These are phyloP conservation scores for Boletus fagicola DNA, from an alignment of 768 basidiomycete genomes.

Conservation along the genomic window DNA sequence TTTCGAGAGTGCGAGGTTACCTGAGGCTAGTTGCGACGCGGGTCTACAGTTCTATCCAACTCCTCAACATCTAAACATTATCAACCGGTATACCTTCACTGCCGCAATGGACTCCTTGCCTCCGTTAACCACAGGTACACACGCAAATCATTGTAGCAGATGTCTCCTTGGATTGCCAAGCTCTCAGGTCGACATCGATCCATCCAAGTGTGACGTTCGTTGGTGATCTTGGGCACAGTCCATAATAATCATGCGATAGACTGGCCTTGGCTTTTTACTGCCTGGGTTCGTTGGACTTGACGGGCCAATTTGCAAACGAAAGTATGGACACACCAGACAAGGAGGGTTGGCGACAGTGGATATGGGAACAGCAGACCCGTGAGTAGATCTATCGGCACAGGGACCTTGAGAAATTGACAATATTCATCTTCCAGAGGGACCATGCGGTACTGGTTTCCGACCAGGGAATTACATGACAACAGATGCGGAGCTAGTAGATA, in stretches of 20 bases:
- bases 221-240: conserved; percentile 14
- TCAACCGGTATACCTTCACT: background rate
- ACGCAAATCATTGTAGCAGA: conserved; percentile 63
- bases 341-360: conserved; percentile 74
- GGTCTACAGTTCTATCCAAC: background rate
- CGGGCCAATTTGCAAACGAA: conserved; percentile 42
- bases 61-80: background rate
- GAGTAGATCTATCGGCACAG: conserved; percentile 9
- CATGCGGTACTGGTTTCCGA: conserved; percentile 65
- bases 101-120: conserved; percentile 18
- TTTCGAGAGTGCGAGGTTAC: too few species aligned
- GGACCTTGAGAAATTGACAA: background rate
- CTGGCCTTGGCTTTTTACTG: conserved; percentile 89
- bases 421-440: conserved; percentile 42
- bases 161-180: conserved; percentile 71
- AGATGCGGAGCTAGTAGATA: conserved; percentile 17
- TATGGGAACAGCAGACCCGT: conserved; percentile 86
- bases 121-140: conserved; percentile 45
- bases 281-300: conserved; percentile 77
- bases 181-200: conserved; percentile 66
- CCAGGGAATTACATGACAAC: conserved; percentile 72
- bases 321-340: conserved; percentile 53
- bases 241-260: conserved; percentile 40
- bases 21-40: background rate
- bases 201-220: conserved; percentile 55